These are phyloP conservation scores for Nicotiana undulata DNA, from an alignment of 257 asterid genomes.

Conservation along the genomic window DNA sequence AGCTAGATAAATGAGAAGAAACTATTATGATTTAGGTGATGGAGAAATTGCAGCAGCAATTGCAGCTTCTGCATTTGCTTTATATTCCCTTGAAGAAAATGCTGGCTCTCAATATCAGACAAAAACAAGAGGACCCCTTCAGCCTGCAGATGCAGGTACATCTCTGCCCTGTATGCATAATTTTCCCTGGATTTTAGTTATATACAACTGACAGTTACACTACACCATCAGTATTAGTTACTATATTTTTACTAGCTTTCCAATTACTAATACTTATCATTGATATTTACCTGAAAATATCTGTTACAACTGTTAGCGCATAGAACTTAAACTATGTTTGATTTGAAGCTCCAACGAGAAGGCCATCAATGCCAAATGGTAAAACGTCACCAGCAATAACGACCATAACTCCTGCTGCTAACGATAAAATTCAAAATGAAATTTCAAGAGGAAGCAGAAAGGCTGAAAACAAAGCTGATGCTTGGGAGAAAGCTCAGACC, in stretches of 20 bases:
- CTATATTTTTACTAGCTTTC: neutral
- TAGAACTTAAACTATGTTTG: neutral
- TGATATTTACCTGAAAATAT: neutral
- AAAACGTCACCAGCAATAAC: constrained; percentile 20
- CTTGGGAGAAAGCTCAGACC: constrained; percentile 59
- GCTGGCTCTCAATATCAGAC: constrained; percentile 3
- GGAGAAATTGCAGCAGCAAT: constrained; percentile 41
- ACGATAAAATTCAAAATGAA: constrained; percentile 24
- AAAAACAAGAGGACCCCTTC: constrained; percentile 25
- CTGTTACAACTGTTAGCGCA: too few relatives aligned
- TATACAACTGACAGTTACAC: too few relatives aligned
- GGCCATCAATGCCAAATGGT: constrained; percentile 19
- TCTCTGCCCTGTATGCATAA: neutral
- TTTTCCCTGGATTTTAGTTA: neutral
- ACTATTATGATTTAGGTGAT: constrained; percentile 29
- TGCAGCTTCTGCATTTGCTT: constrained; percentile 64
- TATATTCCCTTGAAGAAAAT: constrained; percentile 33
- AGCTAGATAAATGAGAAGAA: neutral
- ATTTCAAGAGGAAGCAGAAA: constrained; percentile 17
- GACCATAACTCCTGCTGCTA: constrained; percentile 21
- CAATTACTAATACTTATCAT: too few relatives aligned
- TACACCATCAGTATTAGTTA: neutral
- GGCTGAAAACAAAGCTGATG: constrained; percentile 35
- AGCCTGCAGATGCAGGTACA: constrained; percentile 28
- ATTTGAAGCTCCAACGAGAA: constrained; percentile 29